These are phyloP conservation scores for Colletotrichum lindemuthianum DNA, from an alignment of 2,329 filamentous ascomycete genomes.

Conservation along the genomic window DNA sequence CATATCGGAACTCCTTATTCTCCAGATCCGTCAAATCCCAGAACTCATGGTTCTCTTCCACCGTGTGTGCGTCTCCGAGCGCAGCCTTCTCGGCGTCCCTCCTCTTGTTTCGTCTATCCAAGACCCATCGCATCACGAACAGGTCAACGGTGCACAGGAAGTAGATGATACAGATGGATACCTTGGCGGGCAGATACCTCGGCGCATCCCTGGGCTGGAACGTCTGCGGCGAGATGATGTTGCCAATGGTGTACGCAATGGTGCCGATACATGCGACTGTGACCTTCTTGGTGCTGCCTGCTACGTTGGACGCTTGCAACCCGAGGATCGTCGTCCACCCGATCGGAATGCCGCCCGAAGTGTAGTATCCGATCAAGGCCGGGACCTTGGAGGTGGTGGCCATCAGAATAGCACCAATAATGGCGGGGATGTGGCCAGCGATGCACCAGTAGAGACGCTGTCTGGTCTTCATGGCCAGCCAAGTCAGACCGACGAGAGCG, in stretches of 20 bases:
- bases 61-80: constrained; percentile 63
- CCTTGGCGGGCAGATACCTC: constrained; percentile 63
- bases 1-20: constrained; percentile 69
- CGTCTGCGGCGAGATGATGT: constrained; percentile 66
- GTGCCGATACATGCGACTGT: constrained; percentile 66
- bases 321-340: constrained; percentile 49
- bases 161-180: constrained; percentile 67
- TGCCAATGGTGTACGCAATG: constrained; percentile 65
- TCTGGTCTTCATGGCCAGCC: constrained; percentile 37
- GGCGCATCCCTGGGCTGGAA: constrained; percentile 61
- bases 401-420: constrained; percentile 46
- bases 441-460: constrained; percentile 49
- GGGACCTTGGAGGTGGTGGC: constrained; percentile 55
- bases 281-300: constrained; percentile 65
- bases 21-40: constrained; percentile 71
- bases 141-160: constrained; percentile 55
- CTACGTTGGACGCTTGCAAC: constrained; percentile 38
- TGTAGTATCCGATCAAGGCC: constrained; percentile 71
- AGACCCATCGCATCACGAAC: constrained; percentile 50
- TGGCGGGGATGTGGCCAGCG: constrained; percentile 40
- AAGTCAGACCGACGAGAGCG: constrained; percentile 53
- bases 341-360: constrained; percentile 68
- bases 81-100: constrained; percentile 39
- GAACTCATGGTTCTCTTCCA: constrained; percentile 63
- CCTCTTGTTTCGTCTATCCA: constrained; percentile 45